Base-by-base conservation (phyloP, 2,329 filamentous ascomycete genomes). In the Colletotrichum sp. region DNA sequence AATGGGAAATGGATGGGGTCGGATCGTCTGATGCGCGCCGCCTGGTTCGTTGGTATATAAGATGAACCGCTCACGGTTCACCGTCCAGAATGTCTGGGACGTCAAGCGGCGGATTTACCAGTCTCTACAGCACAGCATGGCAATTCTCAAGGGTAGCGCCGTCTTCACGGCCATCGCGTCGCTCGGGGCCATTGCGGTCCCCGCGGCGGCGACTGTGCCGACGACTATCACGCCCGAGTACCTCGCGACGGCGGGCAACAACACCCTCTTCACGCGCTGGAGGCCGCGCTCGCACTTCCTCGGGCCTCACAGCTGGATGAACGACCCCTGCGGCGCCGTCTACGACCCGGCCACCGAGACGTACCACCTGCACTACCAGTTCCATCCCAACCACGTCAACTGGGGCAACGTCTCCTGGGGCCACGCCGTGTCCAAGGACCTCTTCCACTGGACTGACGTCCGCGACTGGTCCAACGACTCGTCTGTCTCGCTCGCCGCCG, bases 291-390 rank as follows among this genome's bases (percentile, higher is more conserved):
- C 77, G 25, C 91, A 92, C 81, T 92, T 87, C 80, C 88, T 88
- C 9, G 89, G 90, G 4, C 90, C 90, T 3, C 78, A 85, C 32
- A 82, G 86, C 78, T 90, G 89, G 77, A 89, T 90, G 86, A 93
- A 92, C 77, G 92, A 93, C 78, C 91, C 92, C 2, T 93, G 93
- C 82, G 92, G 92, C 78, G 87, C 92, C 84, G 92, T 93, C 76
- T 81, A 88, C 8, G 91, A 93, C 77, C 68, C 77, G 52, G 85
- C 82, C 4, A 86, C 91, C 71, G 91, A 90, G 6, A 85, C 86
- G 0, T 94, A 90, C 82, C 92, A 94, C 80, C 78, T 93, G 3
- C 94, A 94, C 82, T 94, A 94, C 79, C 92, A 94, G 80, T 92
- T 88, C 85, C 83, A 83, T 60, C 77, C 77, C 15, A 77, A 75